A percentile compares a stretch with the other conserved stretches of the same genome.
These are phyloP conservation scores for Mortierella hygrophila DNA, from an alignment of 192 early-diverging fungal species.

Conservation along the genomic window DNA sequence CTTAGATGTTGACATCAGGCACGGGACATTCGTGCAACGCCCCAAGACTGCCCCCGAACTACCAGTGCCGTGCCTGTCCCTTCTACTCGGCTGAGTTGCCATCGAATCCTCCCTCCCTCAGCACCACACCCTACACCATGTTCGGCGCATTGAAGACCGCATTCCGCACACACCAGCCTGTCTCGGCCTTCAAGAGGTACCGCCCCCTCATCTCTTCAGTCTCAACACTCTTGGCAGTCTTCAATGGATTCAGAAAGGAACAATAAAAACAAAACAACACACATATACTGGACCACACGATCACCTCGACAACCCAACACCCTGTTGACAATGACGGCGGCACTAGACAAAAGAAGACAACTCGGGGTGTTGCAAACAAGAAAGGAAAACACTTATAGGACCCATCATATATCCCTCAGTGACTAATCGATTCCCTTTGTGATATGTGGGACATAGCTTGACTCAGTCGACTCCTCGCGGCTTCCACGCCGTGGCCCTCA, in stretches of 20 bases:
- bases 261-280: background rate
- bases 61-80: background rate
- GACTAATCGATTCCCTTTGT: background rate
- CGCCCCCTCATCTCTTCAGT: background rate
- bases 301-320: too few relatives aligned
- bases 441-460: constrained; percentile 12
- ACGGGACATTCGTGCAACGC: background rate
- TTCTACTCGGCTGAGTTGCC: background rate
- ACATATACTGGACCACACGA: too few relatives aligned
- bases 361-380: too few relatives aligned
- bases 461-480: constrained; percentile 35
- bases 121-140: constrained; percentile 17
- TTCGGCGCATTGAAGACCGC: constrained; percentile 37
- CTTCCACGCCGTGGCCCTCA: constrained; percentile 37
- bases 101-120: background rate
- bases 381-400: too few relatives aligned
- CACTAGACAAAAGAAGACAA: too few relatives aligned
- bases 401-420: too few relatives aligned
- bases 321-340: too few relatives aligned
- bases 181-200: constrained; percentile 41
- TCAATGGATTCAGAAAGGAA: background rate
- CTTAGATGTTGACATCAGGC: constrained; percentile 14
- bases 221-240: background rate
- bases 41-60: background rate
- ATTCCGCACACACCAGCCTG: constrained; percentile 38